phyloP scores from a whole-genome alignment of 2,329 filamentous ascomycete species.

The Scytalidium lignicola region DNA sequence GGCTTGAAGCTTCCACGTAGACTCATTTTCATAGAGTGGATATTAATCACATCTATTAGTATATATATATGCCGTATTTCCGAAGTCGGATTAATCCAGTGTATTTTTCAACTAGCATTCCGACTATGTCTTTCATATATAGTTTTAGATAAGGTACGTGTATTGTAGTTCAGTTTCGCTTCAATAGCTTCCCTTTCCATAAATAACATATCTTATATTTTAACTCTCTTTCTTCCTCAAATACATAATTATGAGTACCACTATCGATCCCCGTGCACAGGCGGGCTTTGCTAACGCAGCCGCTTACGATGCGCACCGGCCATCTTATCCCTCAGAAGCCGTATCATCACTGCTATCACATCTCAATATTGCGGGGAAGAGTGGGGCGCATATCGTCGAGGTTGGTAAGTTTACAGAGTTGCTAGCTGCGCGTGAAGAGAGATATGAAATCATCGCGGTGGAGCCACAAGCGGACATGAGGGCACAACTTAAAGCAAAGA shows the following conservation, averaged over 20 bases:
- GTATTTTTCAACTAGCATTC: too few relatives aligned
- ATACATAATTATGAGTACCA: background rate
- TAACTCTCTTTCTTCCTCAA: background rate
- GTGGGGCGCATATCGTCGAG: conserved; percentile 51
- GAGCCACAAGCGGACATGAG: conserved; percentile 66
- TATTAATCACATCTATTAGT: too few relatives aligned
- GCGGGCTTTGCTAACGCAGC: conserved; percentile 56
- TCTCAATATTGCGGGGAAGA: conserved; percentile 43
- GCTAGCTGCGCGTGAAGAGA: conserved; percentile 53
- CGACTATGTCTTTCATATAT: too few relatives aligned
- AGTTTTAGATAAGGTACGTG: too few relatives aligned
- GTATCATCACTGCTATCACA: conserved; percentile 54
- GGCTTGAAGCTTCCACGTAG: too few relatives aligned
- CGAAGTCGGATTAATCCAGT: too few relatives aligned
- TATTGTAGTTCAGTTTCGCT: too few relatives aligned
- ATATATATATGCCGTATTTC: too few relatives aligned
- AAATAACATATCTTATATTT: too few relatives aligned
- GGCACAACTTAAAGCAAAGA: conserved; percentile 52
- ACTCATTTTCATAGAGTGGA: too few relatives aligned
- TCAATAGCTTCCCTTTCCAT: too few relatives aligned
- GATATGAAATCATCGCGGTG: conserved; percentile 54
- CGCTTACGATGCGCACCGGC: conserved; percentile 60
- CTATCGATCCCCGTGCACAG: background rate
- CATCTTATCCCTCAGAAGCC: conserved; percentile 56
- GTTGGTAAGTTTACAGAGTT: conserved; percentile 64